Conservation (phyloP, 208 protist species). For the Novymonas esmeraldas region DNA sequence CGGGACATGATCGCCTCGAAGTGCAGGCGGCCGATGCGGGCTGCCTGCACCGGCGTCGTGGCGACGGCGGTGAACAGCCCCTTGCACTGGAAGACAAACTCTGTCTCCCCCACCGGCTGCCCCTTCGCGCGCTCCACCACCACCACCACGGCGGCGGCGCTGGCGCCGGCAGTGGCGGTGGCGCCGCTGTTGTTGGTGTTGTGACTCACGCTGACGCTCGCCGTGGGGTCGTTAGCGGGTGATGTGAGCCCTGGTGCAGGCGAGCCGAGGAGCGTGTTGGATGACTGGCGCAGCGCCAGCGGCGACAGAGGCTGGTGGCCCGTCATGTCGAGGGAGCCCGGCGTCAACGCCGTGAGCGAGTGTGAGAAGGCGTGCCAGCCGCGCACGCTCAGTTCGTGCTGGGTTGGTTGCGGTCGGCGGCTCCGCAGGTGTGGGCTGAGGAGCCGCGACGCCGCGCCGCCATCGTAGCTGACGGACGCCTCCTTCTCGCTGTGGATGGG, state of each 20-base stretch:
- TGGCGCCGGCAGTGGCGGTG: conserved; percentile 1
- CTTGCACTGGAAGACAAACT: conserved; percentile 63
- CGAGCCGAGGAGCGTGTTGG: neutral
- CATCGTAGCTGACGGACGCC: too few relatives aligned
- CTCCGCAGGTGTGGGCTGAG: neutral
- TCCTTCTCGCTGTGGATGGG: too few relatives aligned
- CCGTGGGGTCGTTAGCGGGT: conserved; percentile 1
- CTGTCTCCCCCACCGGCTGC: conserved; percentile 55
- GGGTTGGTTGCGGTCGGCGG: neutral
- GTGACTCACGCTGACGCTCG: neutral
- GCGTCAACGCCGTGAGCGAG: neutral
- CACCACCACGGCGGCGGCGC: conserved; percentile 8
- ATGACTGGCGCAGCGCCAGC: neutral
- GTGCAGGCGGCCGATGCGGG: conserved; percentile 64
- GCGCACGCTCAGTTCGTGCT: neutral
- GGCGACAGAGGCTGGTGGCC: neutral
- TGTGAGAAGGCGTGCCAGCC: neutral
- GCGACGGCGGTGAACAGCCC: conserved; percentile 52
- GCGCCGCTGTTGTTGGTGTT: conserved; percentile 5
- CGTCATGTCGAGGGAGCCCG: neutral
- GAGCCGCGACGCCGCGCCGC: neutral
- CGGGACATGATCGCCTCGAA: conserved; percentile 62
- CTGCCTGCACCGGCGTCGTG: conserved; percentile 49
- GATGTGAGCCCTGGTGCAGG: neutral
- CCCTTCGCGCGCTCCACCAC: conserved; percentile 35